Conservation (phyloP, 306 rosid species). For the Vigna nakashimae region DNA sequence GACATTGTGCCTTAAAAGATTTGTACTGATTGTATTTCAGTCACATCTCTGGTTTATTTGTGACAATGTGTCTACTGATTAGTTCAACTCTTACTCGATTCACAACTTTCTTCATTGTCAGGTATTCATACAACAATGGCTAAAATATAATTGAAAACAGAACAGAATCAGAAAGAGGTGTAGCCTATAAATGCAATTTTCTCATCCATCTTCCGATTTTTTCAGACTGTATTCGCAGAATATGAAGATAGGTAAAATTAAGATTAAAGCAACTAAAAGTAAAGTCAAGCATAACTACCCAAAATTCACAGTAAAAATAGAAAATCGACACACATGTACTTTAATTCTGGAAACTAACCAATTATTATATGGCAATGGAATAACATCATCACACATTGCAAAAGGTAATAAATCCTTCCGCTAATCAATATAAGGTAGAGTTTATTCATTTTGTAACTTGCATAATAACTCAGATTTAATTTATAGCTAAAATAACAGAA, state of each 20-base stretch:
- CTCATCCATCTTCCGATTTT: not conserved
- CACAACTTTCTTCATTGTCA: not conserved
- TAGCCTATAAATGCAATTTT: not conserved
- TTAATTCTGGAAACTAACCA: not conserved
- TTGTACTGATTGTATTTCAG: not conserved
- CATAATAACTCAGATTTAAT: not conserved
- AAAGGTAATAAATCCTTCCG: not conserved
- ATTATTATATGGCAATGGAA: not conserved
- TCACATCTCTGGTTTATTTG: conserved; percentile 1
- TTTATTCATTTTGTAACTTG: not conserved
- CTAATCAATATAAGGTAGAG: no score
- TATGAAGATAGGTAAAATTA: not conserved
- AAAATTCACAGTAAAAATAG: not conserved
- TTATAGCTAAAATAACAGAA: conserved; percentile 7
- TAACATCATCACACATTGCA: not conserved
- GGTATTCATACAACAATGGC: not conserved
- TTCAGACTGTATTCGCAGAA: not conserved
- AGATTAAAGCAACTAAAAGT: not conserved
- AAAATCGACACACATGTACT: not conserved
- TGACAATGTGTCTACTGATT: not conserved
- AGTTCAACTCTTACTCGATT: not conserved
- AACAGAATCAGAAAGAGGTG: not conserved
- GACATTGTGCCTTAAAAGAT: not conserved
- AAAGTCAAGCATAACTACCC: not conserved
- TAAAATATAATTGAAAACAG: not conserved